Evolutionary conservation across 2,329 filamentous ascomycete species (phyloP), one percentile per base, ranked within the genome.

Genomic region (Fusarium mexicanum): DNA sequence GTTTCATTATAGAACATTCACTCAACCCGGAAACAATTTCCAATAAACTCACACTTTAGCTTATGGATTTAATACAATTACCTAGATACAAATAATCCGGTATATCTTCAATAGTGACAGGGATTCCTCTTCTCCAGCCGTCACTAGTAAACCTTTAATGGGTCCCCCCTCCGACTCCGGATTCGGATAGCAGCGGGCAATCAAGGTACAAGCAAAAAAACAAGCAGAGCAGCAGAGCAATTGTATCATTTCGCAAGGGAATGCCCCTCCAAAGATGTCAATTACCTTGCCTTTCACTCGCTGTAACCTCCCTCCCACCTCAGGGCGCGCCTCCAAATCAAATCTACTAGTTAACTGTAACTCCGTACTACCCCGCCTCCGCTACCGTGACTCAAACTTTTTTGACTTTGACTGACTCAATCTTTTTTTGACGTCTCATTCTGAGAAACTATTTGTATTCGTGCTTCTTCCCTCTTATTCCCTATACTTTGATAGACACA

Each of bases 321-420:
- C 37, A 43, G 51, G 51, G 51, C 51, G 53, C 50, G 64, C 48
- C 61, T 67, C 64, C 33, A 67, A 67, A 24, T 46, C 50, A 53
- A 53, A 53, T 53, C 51, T 33, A 35, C 53, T 33, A 35, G 33
- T 35, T 35, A 35, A 35, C 33, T 37, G 13, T 53, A 37, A 53
- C 35, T 58, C 50, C 33, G 35, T 61, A 38, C 46, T 69, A 69
- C 67, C 65, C 67, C 67, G 67, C 67, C 65, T 64, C 43, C 54
- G 29, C 54, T 64, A 35, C 51, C 65, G 67, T 69, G 67, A 69
- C 65, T 69, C 67, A 69, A 69, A 69, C 31, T 37, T 51, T 51
- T 68, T 62, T 58, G 58, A 54, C 46, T 60, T 57, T 69, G 58
- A 69, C 65, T 69, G 67, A 69, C 67, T 69, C 67, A 46, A 69